A percentile compares a stretch with the other conserved stretches of the same genome.
Conservation (phyloP, 1,284 basidiomycete species). For the Malassezia nana region DNA sequence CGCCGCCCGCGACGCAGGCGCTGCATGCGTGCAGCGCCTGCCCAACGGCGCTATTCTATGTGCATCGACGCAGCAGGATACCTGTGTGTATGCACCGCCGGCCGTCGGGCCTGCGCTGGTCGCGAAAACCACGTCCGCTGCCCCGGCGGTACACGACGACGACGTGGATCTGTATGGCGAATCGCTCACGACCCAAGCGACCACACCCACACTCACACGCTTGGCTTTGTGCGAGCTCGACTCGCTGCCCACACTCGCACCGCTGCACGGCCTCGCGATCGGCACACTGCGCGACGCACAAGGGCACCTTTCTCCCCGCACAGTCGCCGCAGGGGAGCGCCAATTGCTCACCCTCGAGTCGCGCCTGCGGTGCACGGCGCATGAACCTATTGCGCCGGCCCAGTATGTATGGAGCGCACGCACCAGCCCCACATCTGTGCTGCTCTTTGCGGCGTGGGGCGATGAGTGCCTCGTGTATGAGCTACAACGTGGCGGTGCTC, state of each 20-base stretch:
- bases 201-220: background rate
- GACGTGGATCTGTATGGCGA: slow-evolving; percentile 39
- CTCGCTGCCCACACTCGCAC: slow-evolving; percentile 5
- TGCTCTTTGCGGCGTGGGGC: slow-evolving; percentile 6
- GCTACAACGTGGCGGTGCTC: background rate
- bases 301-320: background rate
- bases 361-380: background rate
- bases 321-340: background rate
- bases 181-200: slow-evolving; percentile 19
- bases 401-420: slow-evolving; percentile 4
- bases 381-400: slow-evolving; percentile 6
- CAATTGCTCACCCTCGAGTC: slow-evolving; percentile 9
- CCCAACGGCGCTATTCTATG: slow-evolving; percentile 3
- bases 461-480: slow-evolving; percentile 14
- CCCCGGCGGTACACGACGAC: slow-evolving; percentile 49
- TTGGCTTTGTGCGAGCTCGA: background rate
- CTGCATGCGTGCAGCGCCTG: slow-evolving; percentile 2
- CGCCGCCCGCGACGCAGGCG: background rate
- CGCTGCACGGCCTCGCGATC: background rate
- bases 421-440: background rate
- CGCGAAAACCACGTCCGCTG: background rate
- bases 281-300: slow-evolving; percentile 5
- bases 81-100: slow-evolving; percentile 6
- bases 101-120: background rate
- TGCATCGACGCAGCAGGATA: slow-evolving; percentile 10